phyloP scores from a whole-genome alignment of 2,329 filamentous ascomycete genomes.

The Scytalidium lignicola region DNA sequence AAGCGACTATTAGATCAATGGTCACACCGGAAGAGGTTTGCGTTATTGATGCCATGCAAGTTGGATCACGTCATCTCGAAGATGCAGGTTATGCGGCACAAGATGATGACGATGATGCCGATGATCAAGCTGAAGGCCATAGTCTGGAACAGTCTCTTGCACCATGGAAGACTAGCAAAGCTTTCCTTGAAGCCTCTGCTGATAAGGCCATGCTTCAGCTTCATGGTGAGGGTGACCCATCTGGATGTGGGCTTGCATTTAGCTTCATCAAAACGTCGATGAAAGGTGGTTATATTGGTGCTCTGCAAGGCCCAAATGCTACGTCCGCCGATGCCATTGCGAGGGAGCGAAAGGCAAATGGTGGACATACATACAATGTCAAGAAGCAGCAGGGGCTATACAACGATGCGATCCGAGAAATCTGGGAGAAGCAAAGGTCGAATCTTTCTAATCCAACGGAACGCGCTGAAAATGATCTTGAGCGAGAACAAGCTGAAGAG shows the following conservation, averaged over 20 bases:
- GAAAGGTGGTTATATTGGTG: conserved; percentile 92
- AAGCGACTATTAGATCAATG: conserved; percentile 75
- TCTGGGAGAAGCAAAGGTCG: conserved; percentile 84
- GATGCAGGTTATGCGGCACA: conserved; percentile 82
- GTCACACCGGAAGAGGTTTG: conserved; percentile 96
- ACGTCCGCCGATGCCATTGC: conserved; percentile 64
- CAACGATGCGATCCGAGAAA: conserved; percentile 82
- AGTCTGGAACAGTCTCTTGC: conserved; percentile 84
- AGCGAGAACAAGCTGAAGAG: conserved; percentile 36
- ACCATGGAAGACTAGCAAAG: conserved; percentile 95
- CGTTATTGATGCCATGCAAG: conserved; percentile 92
- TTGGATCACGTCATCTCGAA: conserved; percentile 83
- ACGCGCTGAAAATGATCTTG: conserved; percentile 53
- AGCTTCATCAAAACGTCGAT: conserved; percentile 97
- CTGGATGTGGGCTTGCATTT: conserved; percentile 87
- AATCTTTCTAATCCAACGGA: conserved; percentile 70
- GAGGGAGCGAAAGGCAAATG: conserved; percentile 80
- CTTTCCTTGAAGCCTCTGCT: conserved; percentile 88
- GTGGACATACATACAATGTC: conserved; percentile 96
- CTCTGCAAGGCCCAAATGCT: conserved; percentile 61
- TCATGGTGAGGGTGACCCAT: conserved; percentile 91
- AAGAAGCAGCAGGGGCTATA: conserved; percentile 90
- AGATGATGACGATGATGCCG: conserved; percentile 52
- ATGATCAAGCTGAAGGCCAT: conserved; percentile 44
- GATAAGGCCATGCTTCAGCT: conserved; percentile 96